Evolutionary conservation across 148 eudicot genomes (phyloP).

Genomic region (Heliosperma pusillum): DNA sequence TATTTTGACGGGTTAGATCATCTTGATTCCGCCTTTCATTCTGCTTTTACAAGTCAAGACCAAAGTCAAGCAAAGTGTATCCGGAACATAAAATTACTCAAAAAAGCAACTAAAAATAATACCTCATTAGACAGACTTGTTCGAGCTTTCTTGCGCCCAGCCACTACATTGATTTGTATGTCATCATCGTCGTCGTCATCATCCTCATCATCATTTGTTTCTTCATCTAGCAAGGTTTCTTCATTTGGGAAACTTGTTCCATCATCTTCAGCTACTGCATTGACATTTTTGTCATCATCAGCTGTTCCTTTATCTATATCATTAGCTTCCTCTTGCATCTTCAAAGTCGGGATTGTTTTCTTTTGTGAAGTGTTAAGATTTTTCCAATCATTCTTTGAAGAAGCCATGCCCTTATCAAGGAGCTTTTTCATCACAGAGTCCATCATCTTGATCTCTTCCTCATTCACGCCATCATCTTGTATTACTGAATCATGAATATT

Average conservation of each 20-base stretch:
- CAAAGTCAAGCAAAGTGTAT: background rate
- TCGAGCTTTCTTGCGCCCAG: constrained; percentile 31
- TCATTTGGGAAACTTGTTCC: constrained; percentile 21
- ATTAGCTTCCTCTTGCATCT: constrained; percentile 19
- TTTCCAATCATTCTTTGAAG: constrained; percentile 17
- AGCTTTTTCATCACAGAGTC: constrained; percentile 67
- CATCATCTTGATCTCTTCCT: constrained; percentile 79
- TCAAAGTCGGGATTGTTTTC: constrained; percentile 15
- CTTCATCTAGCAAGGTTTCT: constrained; percentile 6
- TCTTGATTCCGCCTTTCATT: constrained; percentile 23
- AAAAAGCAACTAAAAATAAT: constrained; percentile 1
- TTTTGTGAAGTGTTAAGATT: constrained; percentile 14
- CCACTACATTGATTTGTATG: constrained; percentile 57
- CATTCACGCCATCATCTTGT: constrained; percentile 51
- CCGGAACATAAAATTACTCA: background rate
- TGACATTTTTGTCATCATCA: constrained; percentile 52
- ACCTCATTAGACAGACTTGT: constrained; percentile 41
- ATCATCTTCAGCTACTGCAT: constrained; percentile 35
- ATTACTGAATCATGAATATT: constrained; percentile 25
- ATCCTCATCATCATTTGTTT: background rate
- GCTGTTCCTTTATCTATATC: constrained; percentile 25
- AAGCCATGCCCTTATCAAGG: constrained; percentile 31
- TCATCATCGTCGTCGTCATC: constrained; percentile 36
- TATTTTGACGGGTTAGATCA: constrained; percentile 21
- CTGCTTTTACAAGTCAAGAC: constrained; percentile 28